Conservation (phyloP, 2,329 filamentous ascomycete genomes). For the Ascomycota sp. region DNA sequence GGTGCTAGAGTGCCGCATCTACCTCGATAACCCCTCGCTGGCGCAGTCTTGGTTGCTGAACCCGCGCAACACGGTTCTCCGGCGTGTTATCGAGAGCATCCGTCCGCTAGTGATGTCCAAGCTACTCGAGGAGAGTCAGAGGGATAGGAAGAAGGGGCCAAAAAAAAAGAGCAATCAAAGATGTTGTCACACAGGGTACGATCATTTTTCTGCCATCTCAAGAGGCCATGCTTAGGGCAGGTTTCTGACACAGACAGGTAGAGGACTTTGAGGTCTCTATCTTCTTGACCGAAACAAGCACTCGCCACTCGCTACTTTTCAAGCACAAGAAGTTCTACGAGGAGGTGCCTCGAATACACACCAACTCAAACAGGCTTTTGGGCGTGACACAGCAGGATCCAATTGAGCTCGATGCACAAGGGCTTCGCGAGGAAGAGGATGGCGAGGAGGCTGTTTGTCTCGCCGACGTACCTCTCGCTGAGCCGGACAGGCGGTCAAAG, state of each 20-base stretch:
- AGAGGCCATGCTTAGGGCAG: background rate
- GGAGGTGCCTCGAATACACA: conserved; percentile 30
- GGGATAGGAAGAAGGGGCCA: conserved; percentile 37
- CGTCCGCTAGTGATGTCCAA: conserved; percentile 79
- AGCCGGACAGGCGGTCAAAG: conserved; percentile 8
- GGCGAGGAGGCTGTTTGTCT: conserved; percentile 12
- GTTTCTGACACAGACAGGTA: conserved; percentile 17
- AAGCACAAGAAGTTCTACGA: conserved; percentile 65
- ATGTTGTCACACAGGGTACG: conserved; percentile 64
- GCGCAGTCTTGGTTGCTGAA: conserved; percentile 69
- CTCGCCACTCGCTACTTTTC: conserved; percentile 66
- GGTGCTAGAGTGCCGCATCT: conserved; percentile 90
- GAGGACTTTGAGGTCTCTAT: conserved; percentile 94
- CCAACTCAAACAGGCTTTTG: conserved; percentile 43
- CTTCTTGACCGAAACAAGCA: conserved; percentile 72
- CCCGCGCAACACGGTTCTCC: conserved; percentile 53
- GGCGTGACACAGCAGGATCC: conserved; percentile 32
- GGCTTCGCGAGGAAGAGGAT: conserved; percentile 29
- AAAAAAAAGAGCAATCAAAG: conserved; percentile 72
- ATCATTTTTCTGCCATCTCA: background rate
- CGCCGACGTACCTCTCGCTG: conserved; percentile 14
- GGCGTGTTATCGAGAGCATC: conserved; percentile 66
- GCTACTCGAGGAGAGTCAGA: conserved; percentile 62
- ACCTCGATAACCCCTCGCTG: conserved; percentile 76
- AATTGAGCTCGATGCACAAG: conserved; percentile 26